Conservation (phyloP, 148 eudicot genomes). For the Rhododendron henanense region DNA sequence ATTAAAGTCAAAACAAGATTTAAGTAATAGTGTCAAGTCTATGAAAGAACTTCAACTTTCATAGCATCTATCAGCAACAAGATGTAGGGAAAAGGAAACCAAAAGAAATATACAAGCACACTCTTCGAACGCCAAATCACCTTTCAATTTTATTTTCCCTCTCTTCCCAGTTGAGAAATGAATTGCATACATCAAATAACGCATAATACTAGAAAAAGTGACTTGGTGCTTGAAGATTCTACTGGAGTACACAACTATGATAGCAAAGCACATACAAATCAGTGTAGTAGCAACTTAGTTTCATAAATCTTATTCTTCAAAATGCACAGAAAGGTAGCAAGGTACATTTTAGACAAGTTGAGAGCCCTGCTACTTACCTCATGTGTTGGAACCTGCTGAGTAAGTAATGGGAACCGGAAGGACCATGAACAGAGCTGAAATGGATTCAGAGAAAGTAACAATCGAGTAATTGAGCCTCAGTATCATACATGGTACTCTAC, state of each 20-base stretch:
- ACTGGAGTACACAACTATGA: not conserved
- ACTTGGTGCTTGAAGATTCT: not conserved
- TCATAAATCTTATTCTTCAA: not conserved
- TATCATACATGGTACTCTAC: not conserved
- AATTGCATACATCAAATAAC: not conserved
- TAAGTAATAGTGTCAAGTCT: not conserved
- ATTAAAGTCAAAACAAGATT: not conserved
- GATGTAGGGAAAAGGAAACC: not conserved
- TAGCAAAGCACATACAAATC: not conserved
- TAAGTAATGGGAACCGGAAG: slow-evolving; percentile 54
- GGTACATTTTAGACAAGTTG: not conserved
- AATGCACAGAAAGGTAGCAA: not conserved
- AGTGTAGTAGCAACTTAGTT: not conserved
- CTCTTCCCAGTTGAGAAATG: not conserved
- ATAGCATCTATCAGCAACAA: not conserved
- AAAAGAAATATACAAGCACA: not conserved
- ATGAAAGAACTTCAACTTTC: not conserved
- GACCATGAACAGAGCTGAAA: slow-evolving; percentile 88
- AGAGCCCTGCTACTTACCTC: slow-evolving; percentile 49
- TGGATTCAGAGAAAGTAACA: slow-evolving; percentile 11
- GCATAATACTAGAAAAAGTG: not conserved
- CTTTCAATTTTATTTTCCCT: not conserved
- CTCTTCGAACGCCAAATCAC: not conserved
- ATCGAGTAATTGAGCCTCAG: not conserved
- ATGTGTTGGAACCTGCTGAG: slow-evolving; percentile 45